Evolutionary conservation across 176 grass and related monocot genomes (phyloP).

Genomic region (Aegilops tauschii): DNA sequence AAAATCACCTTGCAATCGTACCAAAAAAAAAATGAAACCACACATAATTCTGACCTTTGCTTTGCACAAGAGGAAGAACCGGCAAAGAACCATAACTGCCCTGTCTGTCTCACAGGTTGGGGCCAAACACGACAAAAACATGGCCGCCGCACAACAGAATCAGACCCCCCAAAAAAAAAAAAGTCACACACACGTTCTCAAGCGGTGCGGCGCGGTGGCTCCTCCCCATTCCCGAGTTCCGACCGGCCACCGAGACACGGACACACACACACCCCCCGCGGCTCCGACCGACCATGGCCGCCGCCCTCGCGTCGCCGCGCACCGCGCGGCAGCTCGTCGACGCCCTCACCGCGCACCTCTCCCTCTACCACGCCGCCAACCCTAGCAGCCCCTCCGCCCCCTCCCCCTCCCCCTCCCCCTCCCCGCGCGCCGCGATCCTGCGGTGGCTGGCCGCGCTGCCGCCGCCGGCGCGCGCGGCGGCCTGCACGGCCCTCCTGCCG

Average conservation of each 20-base stretch:
- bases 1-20: too few relatives aligned
- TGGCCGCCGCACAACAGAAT: too few relatives aligned
- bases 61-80: too few relatives aligned
- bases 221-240: constrained; percentile 33
- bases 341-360: constrained; percentile 86
- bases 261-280: not conserved
- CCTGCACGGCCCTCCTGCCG: constrained; percentile 49
- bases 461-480: constrained; percentile 40
- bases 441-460: constrained; percentile 82
- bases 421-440: constrained; percentile 70
- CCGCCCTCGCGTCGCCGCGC: constrained; percentile 33
- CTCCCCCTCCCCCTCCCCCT: not conserved
- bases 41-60: too few relatives aligned
- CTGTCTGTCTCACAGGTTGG: too few relatives aligned
- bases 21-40: too few relatives aligned
- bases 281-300: constrained; percentile 35
- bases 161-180: not conserved
- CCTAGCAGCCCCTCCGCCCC: constrained; percentile 27
- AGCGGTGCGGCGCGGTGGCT: not conserved
- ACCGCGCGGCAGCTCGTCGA: constrained; percentile 58
- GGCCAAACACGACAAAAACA: too few relatives aligned
- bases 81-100: too few relatives aligned
- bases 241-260: constrained; percentile 24
- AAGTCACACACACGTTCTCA: not conserved
- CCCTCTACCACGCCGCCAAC: constrained; percentile 71